These are phyloP conservation scores for Peronospora farinosa DNA, from an alignment of 352 stramenopile species.

Conservation along the genomic window DNA sequence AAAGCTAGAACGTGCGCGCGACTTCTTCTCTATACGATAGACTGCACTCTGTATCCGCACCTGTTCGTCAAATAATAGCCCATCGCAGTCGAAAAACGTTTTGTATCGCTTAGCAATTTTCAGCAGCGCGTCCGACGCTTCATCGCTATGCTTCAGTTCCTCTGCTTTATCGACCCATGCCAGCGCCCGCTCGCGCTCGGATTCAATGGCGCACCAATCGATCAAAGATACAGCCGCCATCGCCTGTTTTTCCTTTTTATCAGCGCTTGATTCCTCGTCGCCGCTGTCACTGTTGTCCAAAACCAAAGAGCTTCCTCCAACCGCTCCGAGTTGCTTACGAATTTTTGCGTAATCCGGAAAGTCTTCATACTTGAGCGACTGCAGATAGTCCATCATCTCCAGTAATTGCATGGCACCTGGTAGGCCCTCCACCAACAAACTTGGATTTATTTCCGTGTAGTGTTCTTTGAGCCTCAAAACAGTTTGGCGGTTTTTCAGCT, in stretches of 20 bases:
- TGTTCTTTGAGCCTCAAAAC: slow-evolving; percentile 80
- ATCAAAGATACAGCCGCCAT: slow-evolving; percentile 17
- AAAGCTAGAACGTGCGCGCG: slow-evolving; percentile 32
- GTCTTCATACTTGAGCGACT: slow-evolving; percentile 68
- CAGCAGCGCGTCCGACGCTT: slow-evolving; percentile 45
- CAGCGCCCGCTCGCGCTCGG: slow-evolving; percentile 44
- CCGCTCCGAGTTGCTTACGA: slow-evolving; percentile 29
- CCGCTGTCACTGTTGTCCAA: slow-evolving; percentile 27
- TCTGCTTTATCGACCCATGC: slow-evolving; percentile 49
- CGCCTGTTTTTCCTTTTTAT: slow-evolving; percentile 19
- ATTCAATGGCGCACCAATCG: slow-evolving; percentile 28
- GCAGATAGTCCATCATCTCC: slow-evolving; percentile 72
- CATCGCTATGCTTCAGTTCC: slow-evolving; percentile 40
- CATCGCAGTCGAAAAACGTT: slow-evolving; percentile 64
- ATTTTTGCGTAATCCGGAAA: slow-evolving; percentile 56
- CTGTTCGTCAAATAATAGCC: slow-evolving; percentile 41
- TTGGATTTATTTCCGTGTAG: slow-evolving; percentile 69
- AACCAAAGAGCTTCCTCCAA: slow-evolving; percentile 21
- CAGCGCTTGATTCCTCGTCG: slow-evolving; percentile 21
- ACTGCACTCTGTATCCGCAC: slow-evolving; percentile 60
- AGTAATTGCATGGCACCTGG: slow-evolving; percentile 60
- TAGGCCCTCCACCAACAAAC: slow-evolving; percentile 66
- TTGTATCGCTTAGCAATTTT: slow-evolving; percentile 70
- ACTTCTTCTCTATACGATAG: slow-evolving; percentile 60
- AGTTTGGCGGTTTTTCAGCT: slow-evolving; percentile 78